phyloP scores from a whole-genome alignment of 345 rosid genomes.

The Draba incana region DNA sequence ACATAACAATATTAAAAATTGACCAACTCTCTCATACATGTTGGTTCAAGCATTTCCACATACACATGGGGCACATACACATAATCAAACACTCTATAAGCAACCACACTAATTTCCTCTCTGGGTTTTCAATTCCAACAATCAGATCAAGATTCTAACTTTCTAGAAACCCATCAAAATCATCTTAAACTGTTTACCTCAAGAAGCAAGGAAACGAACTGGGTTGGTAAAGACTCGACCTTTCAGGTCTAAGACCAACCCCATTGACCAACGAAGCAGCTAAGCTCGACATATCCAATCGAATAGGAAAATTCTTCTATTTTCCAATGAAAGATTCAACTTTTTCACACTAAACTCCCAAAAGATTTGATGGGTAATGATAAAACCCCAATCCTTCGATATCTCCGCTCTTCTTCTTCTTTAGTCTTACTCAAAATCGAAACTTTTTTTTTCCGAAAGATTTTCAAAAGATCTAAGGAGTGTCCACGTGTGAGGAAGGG shows the following conservation, averaged over 20 bases:
- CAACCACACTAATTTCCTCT: slow-evolving; percentile 1
- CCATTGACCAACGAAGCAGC: slow-evolving; percentile 66
- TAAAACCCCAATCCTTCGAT: slow-evolving; percentile 14
- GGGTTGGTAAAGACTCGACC: slow-evolving; percentile 22
- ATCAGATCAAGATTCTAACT: slow-evolving; percentile 15
- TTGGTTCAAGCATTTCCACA: slow-evolving; percentile 37
- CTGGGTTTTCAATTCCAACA: not conserved
- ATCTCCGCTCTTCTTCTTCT: slow-evolving; percentile 25
- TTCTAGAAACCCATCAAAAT: slow-evolving; percentile 19
- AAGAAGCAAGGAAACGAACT: slow-evolving; percentile 26
- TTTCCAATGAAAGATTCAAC: not conserved
- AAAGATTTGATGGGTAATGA: slow-evolving; percentile 15
- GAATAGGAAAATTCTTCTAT: not conserved
- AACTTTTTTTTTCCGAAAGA: not conserved
- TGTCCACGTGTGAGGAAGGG: slow-evolving; percentile 28
- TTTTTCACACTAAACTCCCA: not conserved
- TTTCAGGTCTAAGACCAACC: slow-evolving; percentile 54
- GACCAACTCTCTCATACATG: slow-evolving; percentile 1
- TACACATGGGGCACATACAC: slow-evolving; percentile 19
- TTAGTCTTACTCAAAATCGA: slow-evolving; percentile 4
- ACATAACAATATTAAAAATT: slow-evolving; percentile 13
- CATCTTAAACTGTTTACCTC: slow-evolving; percentile 16
- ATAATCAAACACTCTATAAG: slow-evolving; percentile 1
- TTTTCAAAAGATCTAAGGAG: slow-evolving; percentile 10
- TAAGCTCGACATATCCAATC: slow-evolving; percentile 31